Conservation (phyloP, 306 rosid genomes). For the Sicyos edulis region DNA sequence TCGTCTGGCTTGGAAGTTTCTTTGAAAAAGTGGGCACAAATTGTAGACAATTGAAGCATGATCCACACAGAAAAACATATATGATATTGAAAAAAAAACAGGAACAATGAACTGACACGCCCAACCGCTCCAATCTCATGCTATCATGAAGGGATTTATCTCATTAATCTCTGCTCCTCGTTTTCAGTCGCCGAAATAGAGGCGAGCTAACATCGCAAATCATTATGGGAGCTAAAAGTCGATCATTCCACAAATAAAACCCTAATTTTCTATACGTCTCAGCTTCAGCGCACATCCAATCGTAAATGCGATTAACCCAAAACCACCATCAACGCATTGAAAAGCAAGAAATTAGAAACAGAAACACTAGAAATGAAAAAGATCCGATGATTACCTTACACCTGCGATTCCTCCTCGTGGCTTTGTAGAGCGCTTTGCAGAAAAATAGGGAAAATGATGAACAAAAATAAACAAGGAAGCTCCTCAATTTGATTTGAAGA, state of each 20-base stretch:
- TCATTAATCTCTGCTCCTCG: too few species aligned
- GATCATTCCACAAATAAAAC: conserved; percentile 23
- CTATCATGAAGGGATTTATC: too few species aligned
- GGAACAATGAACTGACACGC: background rate
- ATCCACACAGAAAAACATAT: background rate
- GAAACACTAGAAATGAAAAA: background rate
- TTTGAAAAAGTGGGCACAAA: background rate
- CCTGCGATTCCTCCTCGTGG: background rate
- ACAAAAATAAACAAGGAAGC: background rate
- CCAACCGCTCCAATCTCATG: background rate
- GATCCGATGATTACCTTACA: background rate
- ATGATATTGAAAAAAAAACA: background rate
- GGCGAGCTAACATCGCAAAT: conserved; percentile 87
- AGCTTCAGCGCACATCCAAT: background rate
- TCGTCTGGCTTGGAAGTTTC: background rate
- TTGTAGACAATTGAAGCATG: background rate
- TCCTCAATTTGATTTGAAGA: background rate
- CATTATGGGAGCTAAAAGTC: conserved; percentile 33
- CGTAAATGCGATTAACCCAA: background rate
- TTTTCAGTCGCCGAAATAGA: conserved; percentile 23
- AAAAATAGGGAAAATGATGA: too few species aligned
- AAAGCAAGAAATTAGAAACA: background rate
- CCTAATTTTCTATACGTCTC: conserved; percentile 25
- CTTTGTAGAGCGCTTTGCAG: background rate
- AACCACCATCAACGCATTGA: background rate